Percentiles rank a stretch among this genome's conserved stretches.
Conservation (phyloP, 306 rosid genomes). For the Ochetophila trinervis region DNA sequence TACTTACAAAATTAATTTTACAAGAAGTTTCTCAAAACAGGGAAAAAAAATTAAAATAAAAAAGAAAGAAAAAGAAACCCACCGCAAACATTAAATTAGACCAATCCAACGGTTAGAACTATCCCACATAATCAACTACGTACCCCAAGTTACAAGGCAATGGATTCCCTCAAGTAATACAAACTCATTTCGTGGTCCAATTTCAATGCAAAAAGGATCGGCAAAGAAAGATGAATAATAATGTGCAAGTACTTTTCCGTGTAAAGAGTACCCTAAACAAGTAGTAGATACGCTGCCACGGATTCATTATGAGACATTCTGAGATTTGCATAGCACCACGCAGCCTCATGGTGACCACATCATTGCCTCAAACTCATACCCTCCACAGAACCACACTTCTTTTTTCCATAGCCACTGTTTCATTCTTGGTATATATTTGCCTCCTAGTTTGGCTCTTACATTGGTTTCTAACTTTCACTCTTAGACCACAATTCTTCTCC, state of each 20-base stretch:
- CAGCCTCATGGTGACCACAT: slow-evolving; percentile 36
- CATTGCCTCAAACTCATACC: not conserved
- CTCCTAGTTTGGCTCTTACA: not conserved
- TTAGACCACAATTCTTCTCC: not conserved
- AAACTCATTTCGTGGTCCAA: not conserved
- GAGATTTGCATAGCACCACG: slow-evolving; percentile 47
- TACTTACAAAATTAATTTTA: not conserved
- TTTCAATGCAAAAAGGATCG: slow-evolving; percentile 24
- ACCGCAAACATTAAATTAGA: not conserved
- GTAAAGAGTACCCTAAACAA: slow-evolving; percentile 5
- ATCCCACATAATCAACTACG: not conserved
- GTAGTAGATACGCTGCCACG: slow-evolving; percentile 2
- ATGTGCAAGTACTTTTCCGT: not conserved
- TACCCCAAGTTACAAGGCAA: not conserved
- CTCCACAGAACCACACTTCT: slow-evolving; percentile 27
- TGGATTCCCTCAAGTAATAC: slow-evolving; percentile 5
- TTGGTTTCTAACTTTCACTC: slow-evolving; percentile 22
- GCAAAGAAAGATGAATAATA: too few species aligned
- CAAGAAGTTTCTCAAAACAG: not conserved
- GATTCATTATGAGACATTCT: not conserved
- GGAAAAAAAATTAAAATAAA: not conserved
- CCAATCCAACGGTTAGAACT: slow-evolving; percentile 3
- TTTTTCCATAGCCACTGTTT: slow-evolving; percentile 32
- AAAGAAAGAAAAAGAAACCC: not conserved
- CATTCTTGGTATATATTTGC: not conserved